Evolutionary conservation across 2,329 filamentous ascomycete species (phyloP).

Genomic region (Fusarium multiceps): DNA sequence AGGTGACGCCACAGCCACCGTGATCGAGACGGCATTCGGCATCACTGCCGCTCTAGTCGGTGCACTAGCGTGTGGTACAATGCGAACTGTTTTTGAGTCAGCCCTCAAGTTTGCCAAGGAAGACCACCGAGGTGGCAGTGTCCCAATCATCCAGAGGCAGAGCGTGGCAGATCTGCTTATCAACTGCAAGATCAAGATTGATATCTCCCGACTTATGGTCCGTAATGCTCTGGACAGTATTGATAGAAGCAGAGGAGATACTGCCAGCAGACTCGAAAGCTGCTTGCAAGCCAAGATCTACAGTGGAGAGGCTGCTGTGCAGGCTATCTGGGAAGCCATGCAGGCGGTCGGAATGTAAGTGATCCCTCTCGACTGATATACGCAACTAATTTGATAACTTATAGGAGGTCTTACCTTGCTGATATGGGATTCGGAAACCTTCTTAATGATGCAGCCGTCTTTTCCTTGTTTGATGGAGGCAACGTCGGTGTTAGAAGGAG

Average conservation of each 20-base stretch:
- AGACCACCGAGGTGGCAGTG: background rate
- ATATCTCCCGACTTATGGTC: background rate
- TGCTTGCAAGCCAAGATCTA: conserved; percentile 18
- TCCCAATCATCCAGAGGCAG: conserved; percentile 7
- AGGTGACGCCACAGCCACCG: background rate
- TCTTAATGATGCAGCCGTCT: conserved; percentile 6
- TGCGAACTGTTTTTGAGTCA: conserved; percentile 2
- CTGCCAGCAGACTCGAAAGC: background rate
- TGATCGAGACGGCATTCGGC: background rate
- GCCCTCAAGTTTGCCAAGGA: conserved; percentile 7
- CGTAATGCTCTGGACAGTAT: background rate
- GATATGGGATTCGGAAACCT: background rate
- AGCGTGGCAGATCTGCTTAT: conserved; percentile 18
- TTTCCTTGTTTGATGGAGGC: conserved; percentile 16
- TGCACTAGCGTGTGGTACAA: conserved; percentile 3
- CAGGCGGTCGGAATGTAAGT: conserved; percentile 14
- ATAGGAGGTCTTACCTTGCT: background rate
- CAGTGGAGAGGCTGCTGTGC: background rate
- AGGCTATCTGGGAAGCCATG: conserved; percentile 3
- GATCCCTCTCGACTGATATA: background rate
- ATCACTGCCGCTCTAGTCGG: conserved; percentile 10
- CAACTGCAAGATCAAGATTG: conserved; percentile 6
- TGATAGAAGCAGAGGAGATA: background rate
- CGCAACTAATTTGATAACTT: rapidly evolving
- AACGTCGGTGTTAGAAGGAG: conserved; percentile 6